Evolutionary conservation across 768 basidiomycete species (phyloP), one percentile per base, ranked within the genome.

Genomic region (Boletus rubroflammeus): DNA sequence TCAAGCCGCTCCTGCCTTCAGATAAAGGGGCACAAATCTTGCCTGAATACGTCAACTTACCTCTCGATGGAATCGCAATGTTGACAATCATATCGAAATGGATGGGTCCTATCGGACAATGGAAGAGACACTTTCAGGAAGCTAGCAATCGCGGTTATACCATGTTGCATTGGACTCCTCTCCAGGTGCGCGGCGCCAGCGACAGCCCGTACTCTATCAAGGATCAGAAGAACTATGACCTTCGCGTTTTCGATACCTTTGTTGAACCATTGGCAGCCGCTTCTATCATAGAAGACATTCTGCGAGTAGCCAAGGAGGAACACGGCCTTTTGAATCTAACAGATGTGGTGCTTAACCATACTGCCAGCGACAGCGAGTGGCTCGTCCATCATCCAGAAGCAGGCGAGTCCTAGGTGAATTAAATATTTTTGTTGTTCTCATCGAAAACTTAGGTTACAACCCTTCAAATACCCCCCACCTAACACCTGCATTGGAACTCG

Each of bases 291-390:
- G 79, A 85, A 57, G 75, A 83, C n/a, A 75, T 84, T 21, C 73
- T 97, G 28, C 78, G 76, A 58, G 65, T 82, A 14, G 92, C 93
- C 7, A 82, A 80, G 65, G 85, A 95, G 36, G 85, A 95, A 68
- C 95, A 86, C 57, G 96, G 96, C 2, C 74, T 99, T 41, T 77
- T 97, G 54, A 90, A 86, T 62, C 68, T 98, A 63, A 98, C 92
- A 1, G 97, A 99, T 67, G 90, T 99, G 48, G 97, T 99, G 5
- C 81, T 98, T 52, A 99, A 99, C 68, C 97, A 99, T 66, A 98
- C 97, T 14, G 93, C 97, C 7, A 90, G 92, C 67, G 93, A 98
- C 67, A 93, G 87, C 58, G 77, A 84, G 17, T 99, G 95, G 95
- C 78, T 99, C 25, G 67, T 83, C 21, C 84, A 95, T 6, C 97